phyloP scores from a whole-genome alignment of 2,329 filamentous ascomycete genomes.

The Fusarium euwallaceae region DNA sequence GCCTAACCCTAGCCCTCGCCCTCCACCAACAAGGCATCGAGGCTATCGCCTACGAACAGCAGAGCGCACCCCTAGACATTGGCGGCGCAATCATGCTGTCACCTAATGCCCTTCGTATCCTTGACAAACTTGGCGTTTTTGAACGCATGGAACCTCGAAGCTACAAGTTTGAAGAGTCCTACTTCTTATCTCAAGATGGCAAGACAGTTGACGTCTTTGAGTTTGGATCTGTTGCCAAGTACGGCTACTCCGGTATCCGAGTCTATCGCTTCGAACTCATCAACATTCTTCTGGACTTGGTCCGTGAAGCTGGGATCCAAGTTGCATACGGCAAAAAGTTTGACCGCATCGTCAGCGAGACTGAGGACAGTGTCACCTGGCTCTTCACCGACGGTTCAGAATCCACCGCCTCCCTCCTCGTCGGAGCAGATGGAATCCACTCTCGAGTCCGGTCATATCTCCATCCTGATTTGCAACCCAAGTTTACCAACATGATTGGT shows the following conservation, averaged over 20 bases:
- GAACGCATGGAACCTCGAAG: slow-evolving; percentile 57
- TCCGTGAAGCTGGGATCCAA: slow-evolving; percentile 55
- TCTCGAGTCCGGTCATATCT: slow-evolving; percentile 66
- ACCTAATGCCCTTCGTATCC: slow-evolving; percentile 68
- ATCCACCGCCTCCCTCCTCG: slow-evolving; percentile 57
- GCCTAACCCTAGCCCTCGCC: slow-evolving; percentile 67
- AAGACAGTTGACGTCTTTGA: slow-evolving; percentile 57
- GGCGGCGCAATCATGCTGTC: slow-evolving; percentile 71
- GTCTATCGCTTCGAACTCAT: slow-evolving; percentile 68
- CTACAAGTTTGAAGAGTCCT: slow-evolving; percentile 64
- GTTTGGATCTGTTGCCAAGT: slow-evolving; percentile 61
- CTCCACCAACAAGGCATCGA: slow-evolving; percentile 65
- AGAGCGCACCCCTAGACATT: slow-evolving; percentile 58
- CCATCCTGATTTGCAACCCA: slow-evolving; percentile 61
- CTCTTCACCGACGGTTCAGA: slow-evolving; percentile 61
- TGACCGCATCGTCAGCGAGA: slow-evolving; percentile 56
- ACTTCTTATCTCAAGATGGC: slow-evolving; percentile 57
- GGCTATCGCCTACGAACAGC: slow-evolving; percentile 65
- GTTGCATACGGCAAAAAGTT: slow-evolving; percentile 65
- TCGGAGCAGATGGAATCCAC: slow-evolving; percentile 73
- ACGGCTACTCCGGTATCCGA: slow-evolving; percentile 66
- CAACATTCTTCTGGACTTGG: slow-evolving; percentile 58
- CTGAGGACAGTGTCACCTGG: slow-evolving; percentile 57
- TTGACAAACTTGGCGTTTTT: slow-evolving; percentile 65
- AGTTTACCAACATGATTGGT: slow-evolving; percentile 63